Evolutionary conservation across 306 rosid genomes (phyloP), one percentile per base, ranked within the genome.

Genomic region (Fagus sylvatica): DNA sequence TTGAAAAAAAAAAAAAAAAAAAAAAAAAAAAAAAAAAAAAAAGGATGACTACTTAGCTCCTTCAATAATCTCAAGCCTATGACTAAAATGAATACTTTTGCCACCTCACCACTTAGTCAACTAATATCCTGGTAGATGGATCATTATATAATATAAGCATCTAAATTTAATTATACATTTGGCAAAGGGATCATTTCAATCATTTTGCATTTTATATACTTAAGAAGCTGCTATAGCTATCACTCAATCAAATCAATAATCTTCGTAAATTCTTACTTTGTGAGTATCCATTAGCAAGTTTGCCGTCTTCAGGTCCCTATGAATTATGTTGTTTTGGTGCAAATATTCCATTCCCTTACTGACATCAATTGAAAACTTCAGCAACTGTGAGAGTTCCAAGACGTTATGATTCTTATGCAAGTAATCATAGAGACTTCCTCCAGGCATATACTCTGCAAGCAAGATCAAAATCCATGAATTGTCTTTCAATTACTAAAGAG

Each of bases 291-390:
- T 93, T 73, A 96, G 93, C 77, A 96, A 84, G 88, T 96, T 96
- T 78, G 99, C 99, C 0, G 99, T 93, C 97, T 96, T 96, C 85
- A 96, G 83, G 82, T 96, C 99, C 85, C 99, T 86, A 74, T 96
- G 99, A 71, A 96, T 90, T 75, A 96, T 96, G 88, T 87, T 85
- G 76, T 84, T 91, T 69, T 57, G 86, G 79, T 96, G 99, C 87
- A 96, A 87, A 85, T 96, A 96, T 80, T 87, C 98, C 99, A 96
- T 96, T 73, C 99, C 99, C 79, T 85, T 90, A 85, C 99, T 88
- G 80, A 96, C 93, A 90, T 96, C 94, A 78, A 91, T 83, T 41
- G 99, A 91, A 83, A 91, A 93, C 85, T 93, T 89, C 48, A 96
- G 87, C 77, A 96, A 81, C 68, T 87, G 93, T 64, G 92, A 69